Evolutionary conservation across 2,329 filamentous ascomycete species (phyloP).

Genomic region (Apiospora sp.): DNA sequence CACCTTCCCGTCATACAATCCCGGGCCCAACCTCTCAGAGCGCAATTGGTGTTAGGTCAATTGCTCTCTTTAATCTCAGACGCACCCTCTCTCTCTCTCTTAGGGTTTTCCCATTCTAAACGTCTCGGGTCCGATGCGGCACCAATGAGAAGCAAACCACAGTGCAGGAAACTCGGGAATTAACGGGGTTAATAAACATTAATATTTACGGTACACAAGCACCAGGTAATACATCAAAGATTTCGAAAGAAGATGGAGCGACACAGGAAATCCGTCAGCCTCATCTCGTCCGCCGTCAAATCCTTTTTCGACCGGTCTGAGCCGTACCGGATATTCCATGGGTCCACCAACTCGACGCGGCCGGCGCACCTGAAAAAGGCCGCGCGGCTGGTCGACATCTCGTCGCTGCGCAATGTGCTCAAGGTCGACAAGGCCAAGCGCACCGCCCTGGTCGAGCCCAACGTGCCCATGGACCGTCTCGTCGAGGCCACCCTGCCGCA

Average conservation of each 20-base stretch:
- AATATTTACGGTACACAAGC: background rate
- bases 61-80: background rate
- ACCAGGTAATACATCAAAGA: background rate
- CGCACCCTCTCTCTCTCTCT: background rate
- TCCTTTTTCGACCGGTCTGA: constrained; percentile 55
- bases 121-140: background rate
- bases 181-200: background rate
- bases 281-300: constrained; percentile 57
- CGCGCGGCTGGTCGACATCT: constrained; percentile 68
- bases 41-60: background rate
- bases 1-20: background rate
- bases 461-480: constrained; percentile 77
- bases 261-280: constrained; percentile 56
- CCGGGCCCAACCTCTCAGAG: background rate
- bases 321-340: constrained; percentile 79
- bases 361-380: constrained; percentile 52
- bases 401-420: constrained; percentile 68
- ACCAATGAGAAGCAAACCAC: background rate
- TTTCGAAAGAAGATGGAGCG: constrained; percentile 52
- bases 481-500: constrained; percentile 71
- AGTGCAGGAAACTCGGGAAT: constrained; percentile 13
- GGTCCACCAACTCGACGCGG: constrained; percentile 78
- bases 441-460: constrained; percentile 76
- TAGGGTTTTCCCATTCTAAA: background rate
- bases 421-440: constrained; percentile 62